Base-by-base conservation (phyloP, 1,139 yeast species). In the Hyphopichia wangnamkhiaoensis region DNA sequence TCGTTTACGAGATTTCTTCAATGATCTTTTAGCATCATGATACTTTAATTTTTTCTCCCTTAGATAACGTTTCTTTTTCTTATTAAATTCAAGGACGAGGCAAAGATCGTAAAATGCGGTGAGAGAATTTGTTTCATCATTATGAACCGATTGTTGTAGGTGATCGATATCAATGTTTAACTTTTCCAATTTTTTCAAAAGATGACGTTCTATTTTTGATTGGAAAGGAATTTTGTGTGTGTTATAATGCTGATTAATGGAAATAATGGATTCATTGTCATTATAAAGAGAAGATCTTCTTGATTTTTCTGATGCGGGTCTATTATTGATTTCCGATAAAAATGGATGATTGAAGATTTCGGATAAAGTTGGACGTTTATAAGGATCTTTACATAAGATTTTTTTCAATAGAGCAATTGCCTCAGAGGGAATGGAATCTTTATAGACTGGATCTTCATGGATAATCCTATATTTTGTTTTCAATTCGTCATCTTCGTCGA, bases 81-180 rank as follows among this genome's bases (percentile, higher is more conserved):
- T 63, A 15, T 58, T 47, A 37, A 64, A 66, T 47, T 85, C 94
- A 37, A 76, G 72, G 29, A 88, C 91, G 15, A 88, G 64, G 12
- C 84, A 63, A 12, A 93, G 67, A 34, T 83, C 84, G 85, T 95
- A 93, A 44, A 87, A 72, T 0, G 96, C 97, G n/a, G 91, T 82
- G 18, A 88, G 63, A 0, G 90, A 71, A 56, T 88, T 95, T 64
- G 90, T 82, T 41, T 82, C 80, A 38, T 77, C 77, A 39, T 77
- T 70, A 17, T 66, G 54, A 1, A 91, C 82, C 17, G 87, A 79
- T 5, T 74, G 71, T 46, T 82, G 82, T 26, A 93, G 65, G 5
- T 74, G 66, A 8, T 81, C 84, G 8, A 79, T 70, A 53, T 88
- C 90, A 34, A 91, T 68, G 17, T 90, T 87, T 15, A 83, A 64